Conservation (phyloP, 495 filamentous ascomycete species). For the Lophiostoma macrostomum region DNA sequence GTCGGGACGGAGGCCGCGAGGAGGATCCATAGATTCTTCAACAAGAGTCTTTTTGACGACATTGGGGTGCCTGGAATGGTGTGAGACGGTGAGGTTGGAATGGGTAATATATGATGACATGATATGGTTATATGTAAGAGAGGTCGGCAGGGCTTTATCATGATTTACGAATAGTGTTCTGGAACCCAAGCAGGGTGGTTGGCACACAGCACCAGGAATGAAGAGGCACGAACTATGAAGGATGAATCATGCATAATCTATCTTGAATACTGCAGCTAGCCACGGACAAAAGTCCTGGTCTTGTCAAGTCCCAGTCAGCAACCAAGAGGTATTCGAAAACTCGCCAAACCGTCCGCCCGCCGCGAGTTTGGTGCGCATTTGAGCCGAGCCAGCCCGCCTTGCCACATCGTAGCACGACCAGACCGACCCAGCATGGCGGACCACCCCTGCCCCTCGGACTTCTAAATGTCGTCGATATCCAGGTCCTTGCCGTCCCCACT, state of each 20-base stretch:
- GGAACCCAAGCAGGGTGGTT: too few relatives aligned
- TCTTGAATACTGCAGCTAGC: not conserved
- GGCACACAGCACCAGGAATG: too few relatives aligned
- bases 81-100: not conserved
- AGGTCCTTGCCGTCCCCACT: slow-evolving; percentile 57
- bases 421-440: slow-evolving; percentile 32
- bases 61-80: slow-evolving; percentile 2
- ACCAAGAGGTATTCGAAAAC: not conserved
- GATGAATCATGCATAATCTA: not conserved
- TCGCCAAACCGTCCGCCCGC: slow-evolving; percentile 29
- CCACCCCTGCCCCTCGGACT: slow-evolving; percentile 27
- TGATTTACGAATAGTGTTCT: too few relatives aligned
- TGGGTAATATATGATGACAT: not conserved
- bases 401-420: slow-evolving; percentile 6
- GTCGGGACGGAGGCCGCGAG: slow-evolving; percentile 79
- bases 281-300: not conserved
- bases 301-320: too few relatives aligned
- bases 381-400: slow-evolving; percentile 17
- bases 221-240: not conserved
- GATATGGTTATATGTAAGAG: not conserved
- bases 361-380: slow-evolving; percentile 29
- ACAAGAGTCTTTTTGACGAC: slow-evolving; percentile 70
- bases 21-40: slow-evolving; percentile 80
- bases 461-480: slow-evolving; percentile 75
- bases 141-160: too few relatives aligned